Conservation (phyloP, 768 basidiomycete species). For the Pisolithus marmoratus region DNA sequence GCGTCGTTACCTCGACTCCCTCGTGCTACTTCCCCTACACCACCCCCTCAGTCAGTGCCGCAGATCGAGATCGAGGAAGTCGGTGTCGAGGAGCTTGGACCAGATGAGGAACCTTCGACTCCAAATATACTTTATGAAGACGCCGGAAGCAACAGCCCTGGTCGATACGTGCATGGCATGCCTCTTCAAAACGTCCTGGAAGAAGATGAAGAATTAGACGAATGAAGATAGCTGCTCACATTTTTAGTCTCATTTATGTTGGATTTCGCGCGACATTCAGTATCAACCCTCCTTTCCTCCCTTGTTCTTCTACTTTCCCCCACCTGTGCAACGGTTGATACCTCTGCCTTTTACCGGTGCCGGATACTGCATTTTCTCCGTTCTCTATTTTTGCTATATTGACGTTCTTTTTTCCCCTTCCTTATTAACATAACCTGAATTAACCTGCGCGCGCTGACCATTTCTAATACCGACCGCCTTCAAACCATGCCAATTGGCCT, state of each 20-base stretch:
- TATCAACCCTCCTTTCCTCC: neutral
- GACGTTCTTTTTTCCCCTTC: conserved; percentile 9
- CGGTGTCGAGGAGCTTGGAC: conserved; percentile 24
- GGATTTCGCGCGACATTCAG: conserved; percentile 1
- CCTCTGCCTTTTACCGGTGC: neutral
- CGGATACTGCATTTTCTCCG: neutral
- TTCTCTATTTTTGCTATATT: conserved; percentile 3
- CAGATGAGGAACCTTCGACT: conserved; percentile 21
- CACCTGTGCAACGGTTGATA: conserved; percentile 1
- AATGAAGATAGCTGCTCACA: neutral
- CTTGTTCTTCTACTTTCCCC: neutral
- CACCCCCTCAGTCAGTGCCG: conserved; percentile 15
- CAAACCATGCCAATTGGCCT: neutral
- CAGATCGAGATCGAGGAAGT: conserved; percentile 22
- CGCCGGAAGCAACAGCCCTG: conserved; percentile 56
- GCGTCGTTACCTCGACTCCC: conserved; percentile 3
- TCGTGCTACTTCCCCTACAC: conserved; percentile 11
- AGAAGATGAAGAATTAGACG: conserved; percentile 64
- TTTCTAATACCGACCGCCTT: conserved; percentile 18
- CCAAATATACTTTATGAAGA: conserved; percentile 36
- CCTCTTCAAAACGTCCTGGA: conserved; percentile 84
- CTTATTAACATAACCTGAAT: neutral
- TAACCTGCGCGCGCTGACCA: conserved; percentile 4
- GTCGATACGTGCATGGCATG: conserved; percentile 75
- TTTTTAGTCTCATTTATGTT: conserved; percentile 11